phyloP scores from a whole-genome alignment of 1,284 basidiomycete genomes.

The Omphalotus olearius region DNA sequence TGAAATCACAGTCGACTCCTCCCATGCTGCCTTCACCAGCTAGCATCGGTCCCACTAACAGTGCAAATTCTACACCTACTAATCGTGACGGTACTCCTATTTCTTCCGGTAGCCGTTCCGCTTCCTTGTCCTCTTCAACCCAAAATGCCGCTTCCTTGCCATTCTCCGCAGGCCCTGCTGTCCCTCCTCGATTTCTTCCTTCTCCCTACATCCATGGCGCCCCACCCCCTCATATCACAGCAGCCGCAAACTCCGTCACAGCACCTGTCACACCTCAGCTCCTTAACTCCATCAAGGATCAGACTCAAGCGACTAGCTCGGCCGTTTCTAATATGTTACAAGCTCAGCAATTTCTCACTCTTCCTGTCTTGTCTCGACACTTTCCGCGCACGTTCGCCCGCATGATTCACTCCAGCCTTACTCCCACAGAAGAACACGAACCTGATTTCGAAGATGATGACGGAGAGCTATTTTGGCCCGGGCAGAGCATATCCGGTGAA shows the following conservation, averaged over 20 bases:
- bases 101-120: constrained; percentile 20
- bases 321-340: constrained; percentile 44
- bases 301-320: constrained; percentile 38
- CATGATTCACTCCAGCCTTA: constrained; percentile 59
- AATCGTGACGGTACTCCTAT: constrained; percentile 45
- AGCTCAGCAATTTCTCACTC: constrained; percentile 52
- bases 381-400: constrained; percentile 72
- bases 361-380: constrained; percentile 59
- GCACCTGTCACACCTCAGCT: constrained; percentile 32
- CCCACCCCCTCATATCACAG: constrained; percentile 34
- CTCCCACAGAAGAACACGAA: constrained; percentile 63
- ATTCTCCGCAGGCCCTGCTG: constrained; percentile 21
- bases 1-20: constrained; percentile 46
- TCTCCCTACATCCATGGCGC: constrained; percentile 24
- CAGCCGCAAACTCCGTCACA: constrained; percentile 33
- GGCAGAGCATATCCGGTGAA: constrained; percentile 62
- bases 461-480: constrained; percentile 77
- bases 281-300: constrained; percentile 43
- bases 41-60: constrained; percentile 56
- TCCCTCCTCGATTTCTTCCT: constrained; percentile 34
- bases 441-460: constrained; percentile 78
- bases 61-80: constrained; percentile 71
- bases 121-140: constrained; percentile 20
- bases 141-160: constrained; percentile 23
- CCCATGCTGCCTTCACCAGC: constrained; percentile 75